A percentile compares a stretch with the other conserved stretches of the same genome.
Conservation (phyloP, 2,329 filamentous ascomycete species). For the Talaromyces albobiverticillius region DNA sequence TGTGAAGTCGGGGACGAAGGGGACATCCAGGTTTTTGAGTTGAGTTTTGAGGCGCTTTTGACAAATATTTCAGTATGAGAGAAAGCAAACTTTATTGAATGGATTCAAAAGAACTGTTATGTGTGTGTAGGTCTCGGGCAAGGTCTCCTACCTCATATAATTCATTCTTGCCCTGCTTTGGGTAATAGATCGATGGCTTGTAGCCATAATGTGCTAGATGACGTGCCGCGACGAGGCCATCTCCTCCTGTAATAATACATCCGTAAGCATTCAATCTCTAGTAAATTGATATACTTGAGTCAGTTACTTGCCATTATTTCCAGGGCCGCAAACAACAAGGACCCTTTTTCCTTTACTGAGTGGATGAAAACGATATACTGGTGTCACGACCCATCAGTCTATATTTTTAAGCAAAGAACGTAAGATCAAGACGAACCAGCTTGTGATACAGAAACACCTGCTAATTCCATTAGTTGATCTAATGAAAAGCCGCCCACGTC, state of each 20-base stretch:
- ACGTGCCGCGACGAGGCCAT: constrained; percentile 89
- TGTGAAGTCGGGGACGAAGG: constrained; percentile 78
- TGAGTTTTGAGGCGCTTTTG: constrained; percentile 75
- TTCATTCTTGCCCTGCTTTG: constrained; percentile 86
- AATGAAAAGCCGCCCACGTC: constrained; percentile 79
- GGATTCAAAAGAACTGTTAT: background rate
- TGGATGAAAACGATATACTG: constrained; percentile 83
- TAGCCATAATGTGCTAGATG: constrained; percentile 93
- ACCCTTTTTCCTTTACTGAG: constrained; percentile 67
- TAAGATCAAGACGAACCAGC: constrained; percentile 55
- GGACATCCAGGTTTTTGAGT: constrained; percentile 75
- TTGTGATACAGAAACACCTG: constrained; percentile 88
- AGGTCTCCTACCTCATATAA: constrained; percentile 67
- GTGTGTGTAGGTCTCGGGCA: background rate
- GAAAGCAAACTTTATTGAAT: no score
- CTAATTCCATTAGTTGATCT: constrained; percentile 96
- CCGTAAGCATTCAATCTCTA: background rate
- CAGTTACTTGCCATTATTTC: constrained; percentile 54
- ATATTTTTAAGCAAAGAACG: background rate
- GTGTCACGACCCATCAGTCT: background rate
- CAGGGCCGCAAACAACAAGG: constrained; percentile 86
- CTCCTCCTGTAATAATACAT: constrained; percentile 62
- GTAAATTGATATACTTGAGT: background rate
- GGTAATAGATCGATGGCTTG: constrained; percentile 83
- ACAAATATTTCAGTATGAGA: no score